Conservation (phyloP, 2,329 filamentous ascomycete genomes). For the Drechslerella dactyloides region DNA sequence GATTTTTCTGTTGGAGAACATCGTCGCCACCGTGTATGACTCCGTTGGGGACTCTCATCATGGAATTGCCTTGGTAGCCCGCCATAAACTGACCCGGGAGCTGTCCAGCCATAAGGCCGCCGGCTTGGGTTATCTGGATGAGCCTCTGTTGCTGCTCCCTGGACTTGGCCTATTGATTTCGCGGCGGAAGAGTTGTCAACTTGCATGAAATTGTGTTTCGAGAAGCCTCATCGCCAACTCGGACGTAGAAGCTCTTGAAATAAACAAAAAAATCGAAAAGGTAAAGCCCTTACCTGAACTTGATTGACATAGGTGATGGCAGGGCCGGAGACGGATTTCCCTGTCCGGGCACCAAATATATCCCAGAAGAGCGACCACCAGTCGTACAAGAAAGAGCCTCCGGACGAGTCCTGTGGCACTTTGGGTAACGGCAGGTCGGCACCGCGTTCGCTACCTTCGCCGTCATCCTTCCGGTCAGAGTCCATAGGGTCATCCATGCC, state of each 20-base stretch:
- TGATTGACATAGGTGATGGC: constrained; percentile 75
- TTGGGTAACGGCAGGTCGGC: constrained; percentile 77
- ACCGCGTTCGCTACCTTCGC: constrained; percentile 66
- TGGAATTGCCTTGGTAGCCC: constrained; percentile 53
- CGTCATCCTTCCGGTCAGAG: constrained; percentile 71
- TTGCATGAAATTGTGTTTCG: constrained; percentile 42
- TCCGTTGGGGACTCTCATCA: constrained; percentile 53
- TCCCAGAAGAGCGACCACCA: constrained; percentile 99
- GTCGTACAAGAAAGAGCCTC: constrained; percentile 87
- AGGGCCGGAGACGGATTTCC: constrained; percentile 64
- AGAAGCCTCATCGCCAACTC: background rate
- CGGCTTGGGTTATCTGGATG: constrained; percentile 66
- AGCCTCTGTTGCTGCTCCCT: constrained; percentile 77
- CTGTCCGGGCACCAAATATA: constrained; percentile 82
- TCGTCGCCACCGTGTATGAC: constrained; percentile 53
- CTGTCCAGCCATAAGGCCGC: constrained; percentile 53
- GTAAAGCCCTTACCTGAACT: constrained; percentile 73
- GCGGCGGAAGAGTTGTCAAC: constrained; percentile 51
- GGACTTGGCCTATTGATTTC: constrained; percentile 63
- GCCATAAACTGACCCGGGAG: constrained; percentile 53
- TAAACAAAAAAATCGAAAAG: background rate
- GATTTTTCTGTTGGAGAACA: constrained; percentile 52
- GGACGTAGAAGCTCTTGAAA: constrained; percentile 11
- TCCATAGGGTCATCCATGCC: constrained; percentile 78
- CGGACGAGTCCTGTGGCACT: constrained; percentile 69